A percentile compares a stretch with the other conserved stretches of the same genome.
Evolutionary conservation across 2,329 filamentous ascomycete species (phyloP).

Genomic region (Fusarium sp.): DNA sequence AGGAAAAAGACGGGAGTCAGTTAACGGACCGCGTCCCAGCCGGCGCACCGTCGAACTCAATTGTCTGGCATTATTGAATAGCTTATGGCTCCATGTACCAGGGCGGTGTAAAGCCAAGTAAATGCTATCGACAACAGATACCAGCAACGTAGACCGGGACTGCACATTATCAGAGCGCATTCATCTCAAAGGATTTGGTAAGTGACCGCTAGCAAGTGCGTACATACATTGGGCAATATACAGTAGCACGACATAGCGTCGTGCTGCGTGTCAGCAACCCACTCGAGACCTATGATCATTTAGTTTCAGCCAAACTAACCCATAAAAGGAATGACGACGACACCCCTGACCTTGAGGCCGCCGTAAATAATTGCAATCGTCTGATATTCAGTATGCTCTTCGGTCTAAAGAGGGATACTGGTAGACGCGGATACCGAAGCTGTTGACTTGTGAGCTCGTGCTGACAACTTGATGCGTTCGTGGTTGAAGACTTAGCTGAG

Average conservation of each 20-base stretch:
- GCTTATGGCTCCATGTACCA: slow-evolving; percentile 12
- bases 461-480: slow-evolving; percentile 6
- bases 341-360: slow-evolving; percentile 13
- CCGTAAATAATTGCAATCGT: slow-evolving; percentile 22
- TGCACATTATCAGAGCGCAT: not conserved
- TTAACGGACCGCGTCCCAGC: slow-evolving; percentile 46
- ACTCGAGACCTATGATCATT: slow-evolving; percentile 26
- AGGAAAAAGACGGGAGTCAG: slow-evolving; percentile 48
- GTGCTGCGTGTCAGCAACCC: slow-evolving; percentile 40
- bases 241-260: slow-evolving; percentile 15
- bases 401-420: slow-evolving; percentile 1
- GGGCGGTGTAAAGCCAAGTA: slow-evolving; percentile 35
- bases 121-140: not conserved
- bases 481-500: not conserved
- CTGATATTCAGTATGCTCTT: slow-evolving; percentile 26
- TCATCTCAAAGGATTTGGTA: not conserved
- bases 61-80: slow-evolving; percentile 30
- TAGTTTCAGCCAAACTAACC: slow-evolving; percentile 33
- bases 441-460: slow-evolving; percentile 1
- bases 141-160: not conserved
- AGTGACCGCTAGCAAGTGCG: not conserved
- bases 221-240: not conserved
- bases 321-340: slow-evolving; percentile 37
- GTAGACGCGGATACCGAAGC: slow-evolving; percentile 5
- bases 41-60: slow-evolving; percentile 47